These are phyloP conservation scores for Coniochaeta ligniaria DNA, from an alignment of 2,329 filamentous ascomycete species.

Conservation along the genomic window DNA sequence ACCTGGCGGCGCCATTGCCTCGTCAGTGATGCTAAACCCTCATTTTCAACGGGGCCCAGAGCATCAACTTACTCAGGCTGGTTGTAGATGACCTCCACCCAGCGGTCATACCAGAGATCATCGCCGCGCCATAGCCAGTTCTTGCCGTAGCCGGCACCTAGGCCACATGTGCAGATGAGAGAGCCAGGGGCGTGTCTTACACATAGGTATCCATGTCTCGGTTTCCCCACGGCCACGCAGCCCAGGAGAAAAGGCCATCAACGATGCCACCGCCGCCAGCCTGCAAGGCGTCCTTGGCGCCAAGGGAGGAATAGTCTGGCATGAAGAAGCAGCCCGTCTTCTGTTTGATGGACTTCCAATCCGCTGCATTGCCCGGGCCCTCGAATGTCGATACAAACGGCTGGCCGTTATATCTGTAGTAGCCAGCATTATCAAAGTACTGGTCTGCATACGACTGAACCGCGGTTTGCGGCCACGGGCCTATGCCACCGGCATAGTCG, in stretches of 20 bases:
- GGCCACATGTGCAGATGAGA: slow-evolving; percentile 9
- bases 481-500: slow-evolving; percentile 6
- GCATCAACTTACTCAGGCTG: slow-evolving; percentile 10
- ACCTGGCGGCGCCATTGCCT: too few species aligned
- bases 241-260: slow-evolving; percentile 5
- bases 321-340: slow-evolving; percentile 5
- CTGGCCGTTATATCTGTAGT: neutral
- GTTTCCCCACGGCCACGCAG: slow-evolving; percentile 5
- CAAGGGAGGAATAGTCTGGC: slow-evolving; percentile 6
- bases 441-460: slow-evolving; percentile 2
- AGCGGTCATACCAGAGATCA: slow-evolving; percentile 6
- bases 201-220: neutral
- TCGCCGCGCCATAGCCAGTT: slow-evolving; percentile 7
- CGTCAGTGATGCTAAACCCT: slow-evolving; percentile 44
- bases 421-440: slow-evolving; percentile 2
- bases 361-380: neutral
- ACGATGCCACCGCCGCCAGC: neutral
- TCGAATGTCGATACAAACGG: slow-evolving; percentile 7
- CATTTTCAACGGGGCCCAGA: too few species aligned
- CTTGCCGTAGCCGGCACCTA: slow-evolving; percentile 2
- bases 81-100: slow-evolving; percentile 5
- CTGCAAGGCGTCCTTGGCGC: too few species aligned
- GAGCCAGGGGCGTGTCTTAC: slow-evolving; percentile 3
- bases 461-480: slow-evolving; percentile 1
- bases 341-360: slow-evolving; percentile 4